A percentile compares a stretch with the other conserved stretches of the same genome.
Conservation (phyloP, 2,329 filamentous ascomycete species). For the Paraphoma sp. region DNA sequence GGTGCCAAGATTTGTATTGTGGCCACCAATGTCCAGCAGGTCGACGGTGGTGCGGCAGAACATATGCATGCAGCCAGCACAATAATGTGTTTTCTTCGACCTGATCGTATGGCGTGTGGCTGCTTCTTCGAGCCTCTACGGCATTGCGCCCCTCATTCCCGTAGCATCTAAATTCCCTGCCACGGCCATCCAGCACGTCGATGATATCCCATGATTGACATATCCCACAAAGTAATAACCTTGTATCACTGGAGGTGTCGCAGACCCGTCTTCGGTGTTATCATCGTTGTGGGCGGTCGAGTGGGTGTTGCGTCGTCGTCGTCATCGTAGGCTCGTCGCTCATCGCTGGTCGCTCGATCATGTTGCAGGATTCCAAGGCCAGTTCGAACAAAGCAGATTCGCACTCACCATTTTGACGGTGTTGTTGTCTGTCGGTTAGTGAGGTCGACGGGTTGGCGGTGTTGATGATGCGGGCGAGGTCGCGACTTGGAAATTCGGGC, state of each 20-base stretch:
- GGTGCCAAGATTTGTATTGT: background rate
- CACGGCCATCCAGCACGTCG: too few relatives aligned
- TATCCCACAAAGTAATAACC: too few relatives aligned
- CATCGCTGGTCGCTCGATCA: constrained; percentile 28
- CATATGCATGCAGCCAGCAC: too few relatives aligned
- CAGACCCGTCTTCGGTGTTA: too few relatives aligned
- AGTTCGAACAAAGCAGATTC: background rate
- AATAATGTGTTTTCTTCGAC: too few relatives aligned
- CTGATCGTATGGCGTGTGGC: too few relatives aligned
- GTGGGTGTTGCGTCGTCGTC: constrained; percentile 16
- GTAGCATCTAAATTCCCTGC: background rate
- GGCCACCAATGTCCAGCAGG: too few relatives aligned
- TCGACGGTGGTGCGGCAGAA: too few relatives aligned
- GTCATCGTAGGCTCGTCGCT: constrained; percentile 18
- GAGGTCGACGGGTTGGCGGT: constrained; percentile 44
- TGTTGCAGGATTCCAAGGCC: constrained; percentile 28
- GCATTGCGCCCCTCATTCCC: background rate
- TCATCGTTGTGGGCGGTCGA: background rate
- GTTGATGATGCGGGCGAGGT: constrained; percentile 37
- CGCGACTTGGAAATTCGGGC: constrained; percentile 23
- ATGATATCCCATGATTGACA: too few relatives aligned
- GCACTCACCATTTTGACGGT: constrained; percentile 50
- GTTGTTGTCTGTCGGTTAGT: constrained; percentile 46
- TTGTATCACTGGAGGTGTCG: too few relatives aligned
- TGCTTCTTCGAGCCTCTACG: too few relatives aligned